Conservation (phyloP, 2,329 filamentous ascomycete genomes). For the Sporothrix phasma region DNA sequence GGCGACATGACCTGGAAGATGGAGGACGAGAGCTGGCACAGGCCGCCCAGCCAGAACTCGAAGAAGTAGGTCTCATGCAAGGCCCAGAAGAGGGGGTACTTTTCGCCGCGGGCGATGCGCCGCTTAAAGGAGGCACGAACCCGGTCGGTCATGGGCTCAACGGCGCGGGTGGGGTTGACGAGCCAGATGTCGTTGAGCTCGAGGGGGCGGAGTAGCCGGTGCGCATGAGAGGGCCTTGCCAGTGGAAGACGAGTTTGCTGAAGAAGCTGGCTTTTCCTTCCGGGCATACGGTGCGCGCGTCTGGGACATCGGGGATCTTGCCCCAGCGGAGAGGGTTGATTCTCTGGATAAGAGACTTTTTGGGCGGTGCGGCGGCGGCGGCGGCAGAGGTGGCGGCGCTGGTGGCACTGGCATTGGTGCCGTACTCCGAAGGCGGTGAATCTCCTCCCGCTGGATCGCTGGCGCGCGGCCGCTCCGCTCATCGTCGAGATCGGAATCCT, state of each 20-base stretch:
- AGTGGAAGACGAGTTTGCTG: constrained; percentile 71
- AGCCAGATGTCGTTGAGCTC: constrained; percentile 79
- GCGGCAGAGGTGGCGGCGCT: constrained; percentile 24
- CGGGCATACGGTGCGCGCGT: constrained; percentile 44
- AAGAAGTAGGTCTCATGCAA: constrained; percentile 76
- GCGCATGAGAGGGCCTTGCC: constrained; percentile 82
- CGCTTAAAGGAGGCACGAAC: constrained; percentile 59
- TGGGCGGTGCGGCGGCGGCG: not conserved
- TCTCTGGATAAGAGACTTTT: constrained; percentile 52
- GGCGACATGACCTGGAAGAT: constrained; percentile 74
- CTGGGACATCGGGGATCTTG: constrained; percentile 43
- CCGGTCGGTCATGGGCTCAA: constrained; percentile 57
- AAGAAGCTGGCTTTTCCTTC: constrained; percentile 67
- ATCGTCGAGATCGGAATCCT: constrained; percentile 25
- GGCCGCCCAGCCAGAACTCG: constrained; percentile 79
- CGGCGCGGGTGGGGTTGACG: constrained; percentile 71
- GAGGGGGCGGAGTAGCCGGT: constrained; percentile 76
- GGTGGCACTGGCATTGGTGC: constrained; percentile 42
- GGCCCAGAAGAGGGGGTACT: constrained; percentile 66
- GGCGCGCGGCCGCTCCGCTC: not conserved
- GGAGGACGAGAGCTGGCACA: constrained; percentile 62
- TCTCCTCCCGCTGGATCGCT: constrained; percentile 25
- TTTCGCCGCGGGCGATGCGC: constrained; percentile 56
- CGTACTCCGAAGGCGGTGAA: constrained; percentile 40
- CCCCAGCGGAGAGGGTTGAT: constrained; percentile 55